These are phyloP conservation scores for Leishmania turanica DNA, from an alignment of 208 protist genomes.

Conservation along the genomic window DNA sequence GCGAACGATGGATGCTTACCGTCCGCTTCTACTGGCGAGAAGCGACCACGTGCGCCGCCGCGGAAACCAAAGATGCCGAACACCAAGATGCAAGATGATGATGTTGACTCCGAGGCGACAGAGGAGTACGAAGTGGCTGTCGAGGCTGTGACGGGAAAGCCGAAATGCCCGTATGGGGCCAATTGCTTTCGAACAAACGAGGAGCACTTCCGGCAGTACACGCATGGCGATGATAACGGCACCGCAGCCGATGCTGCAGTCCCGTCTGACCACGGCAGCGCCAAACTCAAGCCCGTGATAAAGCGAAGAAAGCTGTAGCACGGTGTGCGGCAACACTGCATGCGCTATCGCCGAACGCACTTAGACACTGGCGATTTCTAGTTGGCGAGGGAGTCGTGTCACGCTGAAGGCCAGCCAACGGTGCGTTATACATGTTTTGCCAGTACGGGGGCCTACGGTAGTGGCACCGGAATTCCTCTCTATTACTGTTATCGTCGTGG, in stretches of 20 bases:
- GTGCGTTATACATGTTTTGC: neutral
- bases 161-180: slow-evolving; percentile 64
- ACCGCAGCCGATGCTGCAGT: neutral
- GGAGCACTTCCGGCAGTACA: slow-evolving; percentile 68
- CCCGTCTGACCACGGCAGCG: neutral
- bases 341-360: neutral
- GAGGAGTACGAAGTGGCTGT: slow-evolving; percentile 77
- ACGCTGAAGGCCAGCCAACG: neutral
- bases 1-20: neutral
- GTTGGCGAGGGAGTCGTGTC: neutral
- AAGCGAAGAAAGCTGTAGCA: slow-evolving; percentile 18
- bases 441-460: neutral
- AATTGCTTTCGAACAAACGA: slow-evolving; percentile 71
- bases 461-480: neutral
- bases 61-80: slow-evolving; percentile 17
- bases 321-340: neutral
- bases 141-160: slow-evolving; percentile 34
- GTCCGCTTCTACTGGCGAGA: slow-evolving; percentile 6
- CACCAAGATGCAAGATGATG: slow-evolving; percentile 22
- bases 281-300: slow-evolving; percentile 25
- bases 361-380: neutral
- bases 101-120: slow-evolving; percentile 63
- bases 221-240: slow-evolving; percentile 35
- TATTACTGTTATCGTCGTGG: neutral
- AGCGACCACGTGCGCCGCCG: slow-evolving; percentile 19